These are phyloP conservation scores for Calycina marina DNA, from an alignment of 2,329 filamentous ascomycete genomes.

Conservation along the genomic window DNA sequence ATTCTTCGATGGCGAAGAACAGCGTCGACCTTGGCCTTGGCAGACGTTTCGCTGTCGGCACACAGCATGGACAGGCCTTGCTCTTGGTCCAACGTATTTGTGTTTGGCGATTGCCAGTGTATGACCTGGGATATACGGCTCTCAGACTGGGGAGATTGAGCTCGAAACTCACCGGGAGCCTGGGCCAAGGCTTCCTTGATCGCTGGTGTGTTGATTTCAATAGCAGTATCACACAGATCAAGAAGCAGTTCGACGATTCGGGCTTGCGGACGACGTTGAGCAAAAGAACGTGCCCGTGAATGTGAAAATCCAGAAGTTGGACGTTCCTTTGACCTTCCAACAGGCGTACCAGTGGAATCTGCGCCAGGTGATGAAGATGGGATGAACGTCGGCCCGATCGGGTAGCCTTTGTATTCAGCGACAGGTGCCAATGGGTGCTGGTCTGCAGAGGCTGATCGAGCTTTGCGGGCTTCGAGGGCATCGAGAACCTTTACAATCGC, in stretches of 20 bases:
- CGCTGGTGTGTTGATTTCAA: constrained; percentile 87
- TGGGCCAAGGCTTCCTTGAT: constrained; percentile 70
- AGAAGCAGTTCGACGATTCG: constrained; percentile 90
- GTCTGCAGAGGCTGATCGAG: constrained; percentile 44
- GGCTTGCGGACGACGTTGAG: constrained; percentile 74
- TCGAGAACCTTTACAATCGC: constrained; percentile 91
- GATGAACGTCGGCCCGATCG: constrained; percentile 58
- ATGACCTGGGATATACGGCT: constrained; percentile 85
- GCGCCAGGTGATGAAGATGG: constrained; percentile 54
- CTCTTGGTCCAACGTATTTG: constrained; percentile 83
- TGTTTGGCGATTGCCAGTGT: constrained; percentile 92
- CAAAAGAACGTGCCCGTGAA: constrained; percentile 72
- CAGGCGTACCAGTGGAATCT: constrained; percentile 55
- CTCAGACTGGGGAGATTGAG: constrained; percentile 91
- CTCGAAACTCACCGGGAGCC: constrained; percentile 63
- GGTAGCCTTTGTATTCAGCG: constrained; percentile 76
- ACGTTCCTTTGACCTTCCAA: constrained; percentile 55
- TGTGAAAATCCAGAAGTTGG: constrained; percentile 61
- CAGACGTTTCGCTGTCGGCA: constrained; percentile 72
- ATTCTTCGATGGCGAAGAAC: constrained; percentile 84
- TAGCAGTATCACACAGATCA: constrained; percentile 86
- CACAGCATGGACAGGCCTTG: constrained; percentile 80
- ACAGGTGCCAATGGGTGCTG: constrained; percentile 30
- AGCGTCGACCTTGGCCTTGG: constrained; percentile 81
- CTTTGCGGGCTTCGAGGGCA: constrained; percentile 67